A percentile compares a stretch with the other conserved stretches of the same genome.
Evolutionary conservation across 169 alveolate species (phyloP).

Genomic region (Cryptosporidium canis): DNA sequence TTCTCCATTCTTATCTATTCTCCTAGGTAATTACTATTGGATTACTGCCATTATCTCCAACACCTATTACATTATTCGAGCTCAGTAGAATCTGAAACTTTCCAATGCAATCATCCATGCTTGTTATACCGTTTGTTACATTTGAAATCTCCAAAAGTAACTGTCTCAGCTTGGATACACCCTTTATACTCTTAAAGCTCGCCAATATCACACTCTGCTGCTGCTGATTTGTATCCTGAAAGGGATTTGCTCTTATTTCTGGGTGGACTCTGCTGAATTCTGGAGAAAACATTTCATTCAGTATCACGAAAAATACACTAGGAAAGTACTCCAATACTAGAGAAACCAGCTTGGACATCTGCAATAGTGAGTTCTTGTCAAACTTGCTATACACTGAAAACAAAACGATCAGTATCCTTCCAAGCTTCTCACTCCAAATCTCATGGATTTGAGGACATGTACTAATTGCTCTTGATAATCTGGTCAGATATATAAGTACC

Average conservation of each 20-base stretch:
- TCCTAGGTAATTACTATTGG: conserved; percentile 27
- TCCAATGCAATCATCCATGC: conserved; percentile 5
- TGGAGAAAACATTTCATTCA: conserved; percentile 42
- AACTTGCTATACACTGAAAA: conserved; percentile 15
- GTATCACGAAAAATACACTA: neutral
- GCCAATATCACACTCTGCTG: neutral
- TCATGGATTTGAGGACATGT: neutral
- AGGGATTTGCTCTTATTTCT: conserved; percentile 35
- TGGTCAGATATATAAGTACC: conserved; percentile 11
- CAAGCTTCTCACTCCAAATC: conserved; percentile 29
- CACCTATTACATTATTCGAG: neutral
- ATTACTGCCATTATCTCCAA: neutral
- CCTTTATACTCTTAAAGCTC: conserved; percentile 12
- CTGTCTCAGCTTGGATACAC: conserved; percentile 35
- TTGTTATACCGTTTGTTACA: conserved; percentile 27
- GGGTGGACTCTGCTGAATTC: conserved; percentile 19
- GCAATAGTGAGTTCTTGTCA: conserved; percentile 37
- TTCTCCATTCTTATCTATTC: neutral
- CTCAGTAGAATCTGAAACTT: conserved; percentile 14
- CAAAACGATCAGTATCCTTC: neutral
- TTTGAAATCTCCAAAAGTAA: conserved; percentile 35
- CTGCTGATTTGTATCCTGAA: conserved; percentile 11
- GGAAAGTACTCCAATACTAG: conserved; percentile 33
- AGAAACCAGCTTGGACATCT: conserved; percentile 23
- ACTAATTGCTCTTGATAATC: conserved; percentile 8